Conservation (phyloP, 495 filamentous ascomycete species). For the Lepidopterella palustris region DNA sequence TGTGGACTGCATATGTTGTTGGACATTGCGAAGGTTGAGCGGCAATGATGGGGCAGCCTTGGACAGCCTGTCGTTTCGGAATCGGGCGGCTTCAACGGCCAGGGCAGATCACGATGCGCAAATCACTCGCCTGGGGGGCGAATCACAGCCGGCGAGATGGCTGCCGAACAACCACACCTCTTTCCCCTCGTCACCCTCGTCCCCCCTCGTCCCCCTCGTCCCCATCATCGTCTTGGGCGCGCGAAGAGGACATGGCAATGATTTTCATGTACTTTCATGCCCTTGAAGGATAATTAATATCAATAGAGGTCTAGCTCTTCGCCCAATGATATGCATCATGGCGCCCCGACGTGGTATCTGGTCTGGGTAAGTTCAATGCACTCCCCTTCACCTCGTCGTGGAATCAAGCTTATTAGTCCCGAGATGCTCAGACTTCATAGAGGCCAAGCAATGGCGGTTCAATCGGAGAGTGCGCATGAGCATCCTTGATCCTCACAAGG, state of each 20-base stretch:
- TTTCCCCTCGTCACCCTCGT: neutral
- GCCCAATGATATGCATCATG: neutral
- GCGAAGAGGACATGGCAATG: too few relatives aligned
- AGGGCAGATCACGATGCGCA: too few relatives aligned
- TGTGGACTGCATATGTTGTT: neutral
- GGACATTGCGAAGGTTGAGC: neutral
- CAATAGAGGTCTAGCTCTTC: too few relatives aligned
- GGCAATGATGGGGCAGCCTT: too few relatives aligned
- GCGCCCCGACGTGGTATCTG: too few relatives aligned
- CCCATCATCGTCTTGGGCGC: too few relatives aligned
- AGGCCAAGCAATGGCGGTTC: neutral
- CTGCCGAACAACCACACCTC: neutral
- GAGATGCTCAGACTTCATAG: neutral
- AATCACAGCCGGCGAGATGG: neutral
- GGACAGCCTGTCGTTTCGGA: neutral
- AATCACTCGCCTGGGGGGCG: neutral
- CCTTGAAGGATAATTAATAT: too few relatives aligned
- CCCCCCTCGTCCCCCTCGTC: too few relatives aligned
- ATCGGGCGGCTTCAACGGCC: neutral
- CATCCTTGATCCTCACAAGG: neutral
- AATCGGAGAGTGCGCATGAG: neutral
- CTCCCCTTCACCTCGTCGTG: neutral
- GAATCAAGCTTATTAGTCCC: neutral
- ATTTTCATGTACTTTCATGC: too few relatives aligned
- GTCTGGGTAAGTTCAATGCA: neutral